phyloP scores from a whole-genome alignment of 331 rosid genomes.

The Telfairia occidentalis region DNA sequence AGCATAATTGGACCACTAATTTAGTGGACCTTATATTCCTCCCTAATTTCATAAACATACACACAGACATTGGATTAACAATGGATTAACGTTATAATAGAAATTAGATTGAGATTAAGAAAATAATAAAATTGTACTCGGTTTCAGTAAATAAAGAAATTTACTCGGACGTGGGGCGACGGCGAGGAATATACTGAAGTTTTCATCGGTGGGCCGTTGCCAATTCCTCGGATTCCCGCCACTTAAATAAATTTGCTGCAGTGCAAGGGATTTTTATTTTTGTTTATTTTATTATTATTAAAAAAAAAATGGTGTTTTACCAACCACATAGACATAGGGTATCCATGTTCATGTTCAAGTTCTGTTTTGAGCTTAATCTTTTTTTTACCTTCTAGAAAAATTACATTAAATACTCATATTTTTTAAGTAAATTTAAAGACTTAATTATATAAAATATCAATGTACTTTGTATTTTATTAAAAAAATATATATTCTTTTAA shows the following conservation, averaged over 20 bases:
- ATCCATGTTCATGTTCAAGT: too few species aligned
- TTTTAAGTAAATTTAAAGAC: too few species aligned
- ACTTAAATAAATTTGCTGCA: neutral
- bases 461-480: too few species aligned
- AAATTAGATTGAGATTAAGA: neutral
- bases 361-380: too few species aligned
- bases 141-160: neutral
- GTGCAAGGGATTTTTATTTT: neutral
- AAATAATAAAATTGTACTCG: neutral
- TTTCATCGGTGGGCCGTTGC: neutral
- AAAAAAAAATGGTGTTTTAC: too few species aligned
- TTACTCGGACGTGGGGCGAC: neutral
- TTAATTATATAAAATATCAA: too few species aligned
- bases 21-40: constrained; percentile 6
- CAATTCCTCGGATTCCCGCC: neutral
- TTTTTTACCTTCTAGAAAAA: too few species aligned
- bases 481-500: too few species aligned
- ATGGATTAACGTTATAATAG: neutral
- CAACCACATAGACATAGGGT: too few species aligned
- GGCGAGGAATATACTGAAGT: neutral
- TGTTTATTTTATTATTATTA: neutral
- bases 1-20: constrained; percentile 11
- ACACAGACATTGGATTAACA: neutral
- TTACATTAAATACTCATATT: too few species aligned
- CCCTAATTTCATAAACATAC: neutral